Conservation (phyloP, 2,329 filamentous ascomycete species). For the Colletotrichum viniferum region DNA sequence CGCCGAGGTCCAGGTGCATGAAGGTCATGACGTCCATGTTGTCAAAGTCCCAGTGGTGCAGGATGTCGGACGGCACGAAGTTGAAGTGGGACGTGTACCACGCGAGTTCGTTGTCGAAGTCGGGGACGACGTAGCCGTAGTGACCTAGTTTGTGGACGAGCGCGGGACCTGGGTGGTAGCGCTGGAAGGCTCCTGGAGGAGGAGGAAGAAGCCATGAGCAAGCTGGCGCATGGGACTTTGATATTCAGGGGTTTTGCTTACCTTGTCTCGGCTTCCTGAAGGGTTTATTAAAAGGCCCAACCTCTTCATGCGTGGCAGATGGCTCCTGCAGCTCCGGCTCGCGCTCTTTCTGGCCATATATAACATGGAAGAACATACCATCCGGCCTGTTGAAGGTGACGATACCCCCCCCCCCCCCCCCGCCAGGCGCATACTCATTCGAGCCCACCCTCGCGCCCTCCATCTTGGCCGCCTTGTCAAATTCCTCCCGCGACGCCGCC, state of each 20-base stretch:
- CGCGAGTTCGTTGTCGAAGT: constrained; percentile 34
- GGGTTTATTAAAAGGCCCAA: background rate
- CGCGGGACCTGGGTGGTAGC: background rate
- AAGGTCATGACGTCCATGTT: constrained; percentile 43
- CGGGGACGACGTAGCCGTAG: constrained; percentile 9
- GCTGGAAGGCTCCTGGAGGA: background rate
- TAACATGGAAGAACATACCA: constrained; percentile 31
- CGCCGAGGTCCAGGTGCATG: constrained; percentile 57
- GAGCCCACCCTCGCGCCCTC: constrained; percentile 27
- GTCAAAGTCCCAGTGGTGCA: constrained; percentile 11
- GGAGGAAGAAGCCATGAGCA: too few species aligned
- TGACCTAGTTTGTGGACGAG: background rate
- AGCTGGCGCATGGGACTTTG: too few species aligned
- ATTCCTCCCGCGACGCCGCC: constrained; percentile 39
- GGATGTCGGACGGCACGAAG: constrained; percentile 40
- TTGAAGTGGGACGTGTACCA: constrained; percentile 47
- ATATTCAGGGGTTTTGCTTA: background rate
- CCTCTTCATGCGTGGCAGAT: background rate
- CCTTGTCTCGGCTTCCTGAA: background rate
- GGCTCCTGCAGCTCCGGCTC: background rate
- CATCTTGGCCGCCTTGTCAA: constrained; percentile 40
- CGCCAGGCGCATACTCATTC: constrained; percentile 39
- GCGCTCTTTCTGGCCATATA: constrained; percentile 27
- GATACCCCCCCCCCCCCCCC: constrained; percentile 43
- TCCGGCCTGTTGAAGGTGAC: constrained; percentile 39